Evolutionary conservation across 2,329 filamentous ascomycete species (phyloP).

Genomic region (Aschersonia sp.): DNA sequence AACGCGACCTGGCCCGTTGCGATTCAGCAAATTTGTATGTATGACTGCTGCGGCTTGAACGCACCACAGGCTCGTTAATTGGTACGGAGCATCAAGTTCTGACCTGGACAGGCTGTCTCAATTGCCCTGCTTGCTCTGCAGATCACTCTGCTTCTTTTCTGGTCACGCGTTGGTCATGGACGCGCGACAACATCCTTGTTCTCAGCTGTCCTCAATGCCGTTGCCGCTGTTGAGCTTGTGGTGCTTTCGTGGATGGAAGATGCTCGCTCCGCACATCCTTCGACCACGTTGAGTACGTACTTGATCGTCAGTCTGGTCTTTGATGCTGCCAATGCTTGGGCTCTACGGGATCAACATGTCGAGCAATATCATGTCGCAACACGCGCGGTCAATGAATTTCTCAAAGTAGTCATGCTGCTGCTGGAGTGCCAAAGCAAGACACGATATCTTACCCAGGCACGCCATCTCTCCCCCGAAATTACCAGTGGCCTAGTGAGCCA

Average conservation of each 20-base stretch:
- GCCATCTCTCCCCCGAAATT: slow-evolving; percentile 13
- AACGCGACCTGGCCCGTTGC: too few relatives aligned
- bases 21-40: too few relatives aligned
- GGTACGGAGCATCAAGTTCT: too few relatives aligned
- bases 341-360: slow-evolving; percentile 14
- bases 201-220: slow-evolving; percentile 5
- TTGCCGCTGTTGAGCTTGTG: slow-evolving; percentile 11
- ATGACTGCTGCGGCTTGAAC: too few relatives aligned
- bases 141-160: too few relatives aligned
- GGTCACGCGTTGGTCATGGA: too few relatives aligned
- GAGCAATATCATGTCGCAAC: slow-evolving; percentile 11
- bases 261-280: slow-evolving; percentile 14
- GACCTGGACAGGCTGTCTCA: too few relatives aligned
- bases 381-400: slow-evolving; percentile 7
- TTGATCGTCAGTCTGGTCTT: slow-evolving; percentile 15
- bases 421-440: slow-evolving; percentile 16
- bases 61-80: too few relatives aligned
- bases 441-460: slow-evolving; percentile 6
- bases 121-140: too few relatives aligned
- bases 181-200: background rate
- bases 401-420: slow-evolving; percentile 14
- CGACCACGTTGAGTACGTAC: slow-evolving; percentile 14
- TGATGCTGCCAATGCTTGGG: slow-evolving; percentile 12
- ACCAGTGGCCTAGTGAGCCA: slow-evolving; percentile 18
- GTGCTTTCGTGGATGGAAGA: slow-evolving; percentile 17